Evolutionary conservation across 441 rosid genomes (phyloP).

Genomic region (Hura crepitans): DNA sequence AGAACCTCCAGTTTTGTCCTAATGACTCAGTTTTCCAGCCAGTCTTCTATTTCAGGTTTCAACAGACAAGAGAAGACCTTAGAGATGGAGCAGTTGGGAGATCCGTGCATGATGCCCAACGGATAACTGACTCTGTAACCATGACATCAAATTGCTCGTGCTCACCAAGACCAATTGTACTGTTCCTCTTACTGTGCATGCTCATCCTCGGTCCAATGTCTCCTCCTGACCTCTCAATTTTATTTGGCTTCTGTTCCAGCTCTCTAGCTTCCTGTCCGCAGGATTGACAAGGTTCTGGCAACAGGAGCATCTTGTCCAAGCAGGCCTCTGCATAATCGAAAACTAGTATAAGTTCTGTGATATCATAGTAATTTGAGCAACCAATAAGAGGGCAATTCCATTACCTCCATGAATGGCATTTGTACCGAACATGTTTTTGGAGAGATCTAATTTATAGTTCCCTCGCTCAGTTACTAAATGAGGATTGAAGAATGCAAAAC

Average conservation of each 20-base stretch:
- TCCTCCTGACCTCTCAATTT: slow-evolving; percentile 38
- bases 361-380: not conserved
- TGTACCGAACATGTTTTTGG: slow-evolving; percentile 15
- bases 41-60: slow-evolving; percentile 29
- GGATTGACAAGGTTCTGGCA: slow-evolving; percentile 28
- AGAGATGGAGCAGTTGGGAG: slow-evolving; percentile 47
- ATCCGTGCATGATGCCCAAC: slow-evolving; percentile 64
- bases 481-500: slow-evolving; percentile 56
- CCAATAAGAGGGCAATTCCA: slow-evolving; percentile 5
- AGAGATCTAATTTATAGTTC: slow-evolving; percentile 19
- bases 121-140: slow-evolving; percentile 54
- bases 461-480: slow-evolving; percentile 30
- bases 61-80: slow-evolving; percentile 58
- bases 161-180: slow-evolving; percentile 57
- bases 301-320: slow-evolving; percentile 28
- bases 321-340: slow-evolving; percentile 26
- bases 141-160: slow-evolving; percentile 43
- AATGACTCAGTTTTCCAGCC: not conserved
- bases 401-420: slow-evolving; percentile 39
- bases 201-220: slow-evolving; percentile 35
- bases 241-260: slow-evolving; percentile 29
- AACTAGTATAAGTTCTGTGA: not conserved
- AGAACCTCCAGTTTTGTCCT: not conserved
- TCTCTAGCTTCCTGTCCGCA: slow-evolving; percentile 27
- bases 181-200: slow-evolving; percentile 51